Conservation (phyloP, 2,329 filamentous ascomycete genomes). For the Clonostachys sp. region DNA sequence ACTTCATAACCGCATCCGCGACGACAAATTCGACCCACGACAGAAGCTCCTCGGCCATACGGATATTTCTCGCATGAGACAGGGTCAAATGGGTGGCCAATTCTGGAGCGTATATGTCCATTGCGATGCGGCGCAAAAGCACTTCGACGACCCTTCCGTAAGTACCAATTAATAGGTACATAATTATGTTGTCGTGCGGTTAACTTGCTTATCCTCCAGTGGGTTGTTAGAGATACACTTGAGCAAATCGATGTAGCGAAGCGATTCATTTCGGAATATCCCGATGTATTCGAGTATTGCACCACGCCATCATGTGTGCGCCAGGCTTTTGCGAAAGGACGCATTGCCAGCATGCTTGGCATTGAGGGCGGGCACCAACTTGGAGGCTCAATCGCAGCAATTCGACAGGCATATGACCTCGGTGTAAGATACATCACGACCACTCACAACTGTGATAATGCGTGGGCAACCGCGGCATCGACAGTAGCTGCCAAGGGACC, state of each 20-base stretch:
- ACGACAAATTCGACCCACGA: slow-evolving; percentile 6
- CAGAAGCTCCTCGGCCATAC: slow-evolving; percentile 15
- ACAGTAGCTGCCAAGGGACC: slow-evolving; percentile 15
- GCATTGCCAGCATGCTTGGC: slow-evolving; percentile 27
- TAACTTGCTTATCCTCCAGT: neutral
- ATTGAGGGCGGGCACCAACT: slow-evolving; percentile 29
- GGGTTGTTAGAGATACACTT: slow-evolving; percentile 9
- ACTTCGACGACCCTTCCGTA: slow-evolving; percentile 16
- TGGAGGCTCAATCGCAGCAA: slow-evolving; percentile 22
- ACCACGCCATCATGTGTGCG: slow-evolving; percentile 14
- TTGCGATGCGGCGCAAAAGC: slow-evolving; percentile 12
- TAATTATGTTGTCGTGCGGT: too few relatives aligned
- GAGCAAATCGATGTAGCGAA: slow-evolving; percentile 27
- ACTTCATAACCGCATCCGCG: slow-evolving; percentile 18
- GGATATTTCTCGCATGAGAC: slow-evolving; percentile 15
- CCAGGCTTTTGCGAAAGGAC: slow-evolving; percentile 20
- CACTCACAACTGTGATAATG: slow-evolving; percentile 17
- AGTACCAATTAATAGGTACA: neutral
- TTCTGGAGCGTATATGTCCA: slow-evolving; percentile 21
- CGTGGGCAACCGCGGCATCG: slow-evolving; percentile 14
- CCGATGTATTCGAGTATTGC: slow-evolving; percentile 21
- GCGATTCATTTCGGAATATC: slow-evolving; percentile 25
- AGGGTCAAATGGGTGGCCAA: slow-evolving; percentile 19
- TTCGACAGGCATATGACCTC: slow-evolving; percentile 26
- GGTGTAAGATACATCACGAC: slow-evolving; percentile 29